Percentiles rank a stretch among this genome's conserved stretches.
phyloP scores from a whole-genome alignment of 148 eudicot species.

The Amaranthus cruentus region DNA sequence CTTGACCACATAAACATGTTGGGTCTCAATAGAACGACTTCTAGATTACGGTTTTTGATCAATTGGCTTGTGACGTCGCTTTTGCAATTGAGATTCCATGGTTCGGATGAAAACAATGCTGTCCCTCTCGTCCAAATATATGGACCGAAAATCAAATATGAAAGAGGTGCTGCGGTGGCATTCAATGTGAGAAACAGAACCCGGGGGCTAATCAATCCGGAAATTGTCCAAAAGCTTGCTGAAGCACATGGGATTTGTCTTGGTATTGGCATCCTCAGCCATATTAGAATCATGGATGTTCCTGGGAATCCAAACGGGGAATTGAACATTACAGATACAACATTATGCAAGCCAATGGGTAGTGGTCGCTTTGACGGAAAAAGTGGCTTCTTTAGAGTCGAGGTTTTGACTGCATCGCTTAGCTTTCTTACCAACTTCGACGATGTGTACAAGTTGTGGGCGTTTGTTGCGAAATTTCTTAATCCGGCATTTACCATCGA shows the following conservation, averaged over 20 bases:
- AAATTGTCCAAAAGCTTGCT: conserved; percentile 71
- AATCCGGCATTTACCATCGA: conserved; percentile 61
- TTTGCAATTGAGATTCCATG: conserved; percentile 58
- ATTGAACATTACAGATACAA: conserved; percentile 52
- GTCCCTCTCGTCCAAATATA: conserved; percentile 73
- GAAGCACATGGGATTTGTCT: conserved; percentile 74
- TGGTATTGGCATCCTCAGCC: conserved; percentile 86
- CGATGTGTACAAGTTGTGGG: conserved; percentile 93
- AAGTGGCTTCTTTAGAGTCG: conserved; percentile 68
- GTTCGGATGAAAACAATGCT: conserved; percentile 36
- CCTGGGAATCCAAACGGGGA: conserved; percentile 47
- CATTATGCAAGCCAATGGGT: conserved; percentile 77
- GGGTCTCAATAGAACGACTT: conserved; percentile 85
- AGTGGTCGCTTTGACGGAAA: conserved; percentile 53
- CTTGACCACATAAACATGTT: conserved; percentile 92
- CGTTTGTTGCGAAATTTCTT: conserved; percentile 81
- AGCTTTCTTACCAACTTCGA: conserved; percentile 76
- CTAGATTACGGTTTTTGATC: conserved; percentile 69
- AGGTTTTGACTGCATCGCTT: conserved; percentile 92
- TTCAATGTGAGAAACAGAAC: conserved; percentile 72
- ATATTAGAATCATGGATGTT: conserved; percentile 50
- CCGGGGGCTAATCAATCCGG: conserved; percentile 67
- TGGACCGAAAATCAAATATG: conserved; percentile 94
- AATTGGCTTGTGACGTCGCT: conserved; percentile 94
- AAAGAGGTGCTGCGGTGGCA: conserved; percentile 93